A percentile compares a stretch with the other conserved stretches of the same genome.
Conservation (phyloP, 2,329 filamentous ascomycete species). For the Chrysoporthe puriensis region DNA sequence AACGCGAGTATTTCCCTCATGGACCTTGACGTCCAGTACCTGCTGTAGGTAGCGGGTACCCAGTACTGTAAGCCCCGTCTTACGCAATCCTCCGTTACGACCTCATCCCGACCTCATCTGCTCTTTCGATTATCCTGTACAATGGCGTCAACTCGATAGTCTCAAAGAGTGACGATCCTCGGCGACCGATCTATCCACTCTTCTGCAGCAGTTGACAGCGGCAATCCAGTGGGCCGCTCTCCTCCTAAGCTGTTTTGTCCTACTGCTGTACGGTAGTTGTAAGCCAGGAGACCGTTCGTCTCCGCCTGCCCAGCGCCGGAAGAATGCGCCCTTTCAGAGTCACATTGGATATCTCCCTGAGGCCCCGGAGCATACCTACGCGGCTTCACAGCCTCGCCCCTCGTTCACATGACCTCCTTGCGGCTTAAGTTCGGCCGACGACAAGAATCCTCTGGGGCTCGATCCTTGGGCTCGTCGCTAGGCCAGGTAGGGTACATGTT, state of each 20-base stretch:
- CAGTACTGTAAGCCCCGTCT: background rate
- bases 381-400: background rate
- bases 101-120: background rate
- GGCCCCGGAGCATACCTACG: background rate
- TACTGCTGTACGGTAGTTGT: background rate
- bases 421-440: background rate
- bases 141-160: slow-evolving; percentile 11
- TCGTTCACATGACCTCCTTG: background rate
- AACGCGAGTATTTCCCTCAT: background rate
- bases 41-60: background rate
- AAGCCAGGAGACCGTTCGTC: background rate
- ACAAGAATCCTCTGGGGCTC: background rate
- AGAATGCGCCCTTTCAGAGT: background rate
- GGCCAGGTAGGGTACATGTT: background rate
- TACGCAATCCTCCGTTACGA: slow-evolving; percentile 9
- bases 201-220: background rate
- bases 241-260: background rate
- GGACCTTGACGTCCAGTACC: background rate
- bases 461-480: background rate
- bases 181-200: background rate
- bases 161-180: background rate
- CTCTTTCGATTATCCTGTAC: slow-evolving; percentile 3
- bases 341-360: background rate
- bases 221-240: background rate
- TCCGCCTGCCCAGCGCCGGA: background rate